Percentiles rank a stretch among this genome's conserved stretches.
Conservation (phyloP, 129 eudicot genomes). For the Pittosporum tobira region DNA sequence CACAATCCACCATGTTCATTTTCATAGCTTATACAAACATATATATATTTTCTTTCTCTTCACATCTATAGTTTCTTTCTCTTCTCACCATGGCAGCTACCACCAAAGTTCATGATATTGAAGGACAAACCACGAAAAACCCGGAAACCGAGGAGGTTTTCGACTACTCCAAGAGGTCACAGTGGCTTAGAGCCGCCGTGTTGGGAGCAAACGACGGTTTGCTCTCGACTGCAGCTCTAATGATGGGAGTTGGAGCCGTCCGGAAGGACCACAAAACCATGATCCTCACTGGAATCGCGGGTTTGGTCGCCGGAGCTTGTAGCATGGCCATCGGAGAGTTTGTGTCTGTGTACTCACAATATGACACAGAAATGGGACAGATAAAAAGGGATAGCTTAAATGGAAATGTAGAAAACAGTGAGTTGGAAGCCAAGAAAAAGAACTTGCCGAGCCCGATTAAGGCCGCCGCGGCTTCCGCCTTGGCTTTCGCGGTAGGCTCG, state of each 20-base stretch:
- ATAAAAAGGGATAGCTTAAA: conserved; percentile 26
- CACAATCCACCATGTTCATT: conserved; percentile 3
- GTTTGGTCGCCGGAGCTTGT: conserved; percentile 51
- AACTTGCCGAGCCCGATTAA: conserved; percentile 51
- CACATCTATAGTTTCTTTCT: too few relatives aligned
- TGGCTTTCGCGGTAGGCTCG: conserved; percentile 49
- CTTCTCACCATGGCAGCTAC: background rate
- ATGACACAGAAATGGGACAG: conserved; percentile 61
- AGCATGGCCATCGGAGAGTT: conserved; percentile 75
- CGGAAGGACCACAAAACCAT: conserved; percentile 40
- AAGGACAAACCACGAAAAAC: conserved; percentile 15
- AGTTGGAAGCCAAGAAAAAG: conserved; percentile 21
- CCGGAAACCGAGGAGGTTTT: conserved; percentile 10
- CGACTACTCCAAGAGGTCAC: conserved; percentile 42
- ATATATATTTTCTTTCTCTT: background rate
- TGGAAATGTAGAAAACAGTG: background rate
- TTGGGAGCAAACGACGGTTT: conserved; percentile 68
- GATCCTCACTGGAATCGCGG: conserved; percentile 56
- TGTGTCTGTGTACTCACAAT: conserved; percentile 67
- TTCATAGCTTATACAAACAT: background rate
- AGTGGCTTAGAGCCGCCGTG: conserved; percentile 58
- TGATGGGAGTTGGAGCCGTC: conserved; percentile 67
- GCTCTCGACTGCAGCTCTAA: conserved; percentile 51
- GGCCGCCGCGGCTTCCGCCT: conserved; percentile 57
- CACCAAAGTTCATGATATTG: conserved; percentile 19